Evolutionary conservation across 2,329 filamentous ascomycete species (phyloP).

Genomic region (Pseudogymnoascus sp.): DNA sequence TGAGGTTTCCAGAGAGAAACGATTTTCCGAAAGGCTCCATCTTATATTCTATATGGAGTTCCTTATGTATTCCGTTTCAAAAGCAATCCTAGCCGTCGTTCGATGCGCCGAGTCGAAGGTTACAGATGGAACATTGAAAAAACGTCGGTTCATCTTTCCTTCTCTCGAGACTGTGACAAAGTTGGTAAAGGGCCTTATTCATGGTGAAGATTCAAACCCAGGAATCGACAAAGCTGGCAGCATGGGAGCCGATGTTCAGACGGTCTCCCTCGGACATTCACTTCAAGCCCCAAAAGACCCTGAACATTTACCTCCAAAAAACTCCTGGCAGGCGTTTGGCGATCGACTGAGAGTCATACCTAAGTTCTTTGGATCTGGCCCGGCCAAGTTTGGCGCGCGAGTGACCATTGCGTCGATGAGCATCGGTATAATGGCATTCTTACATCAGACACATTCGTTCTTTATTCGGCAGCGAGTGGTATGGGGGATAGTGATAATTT

Average conservation of each 20-base stretch:
- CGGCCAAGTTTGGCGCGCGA: slow-evolving; percentile 61
- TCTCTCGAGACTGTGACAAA: slow-evolving; percentile 54
- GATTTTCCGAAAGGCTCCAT: slow-evolving; percentile 57
- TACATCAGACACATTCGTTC: slow-evolving; percentile 57
- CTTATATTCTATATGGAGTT: slow-evolving; percentile 64
- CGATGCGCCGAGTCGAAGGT: slow-evolving; percentile 55
- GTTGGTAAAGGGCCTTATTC: slow-evolving; percentile 49
- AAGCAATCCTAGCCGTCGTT: slow-evolving; percentile 55
- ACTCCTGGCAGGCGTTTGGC: slow-evolving; percentile 50
- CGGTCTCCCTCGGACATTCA: slow-evolving; percentile 53
- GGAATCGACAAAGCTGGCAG: slow-evolving; percentile 44
- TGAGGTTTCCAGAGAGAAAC: slow-evolving; percentile 31
- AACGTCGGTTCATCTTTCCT: slow-evolving; percentile 55
- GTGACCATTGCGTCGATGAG: slow-evolving; percentile 65
- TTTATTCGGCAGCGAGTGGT: slow-evolving; percentile 62
- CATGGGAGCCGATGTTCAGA: slow-evolving; percentile 38
- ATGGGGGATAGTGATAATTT: slow-evolving; percentile 64
- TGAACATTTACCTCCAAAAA: slow-evolving; percentile 61
- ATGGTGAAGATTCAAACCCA: slow-evolving; percentile 39
- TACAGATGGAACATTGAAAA: slow-evolving; percentile 54
- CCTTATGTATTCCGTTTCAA: slow-evolving; percentile 49
- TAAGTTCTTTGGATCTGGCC: slow-evolving; percentile 51
- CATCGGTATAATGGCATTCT: slow-evolving; percentile 57
- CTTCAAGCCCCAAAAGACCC: slow-evolving; percentile 55
- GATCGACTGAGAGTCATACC: slow-evolving; percentile 50